Conservation (phyloP, 495 filamentous ascomycete species). For the Neurospora tetrasperma region DNA sequence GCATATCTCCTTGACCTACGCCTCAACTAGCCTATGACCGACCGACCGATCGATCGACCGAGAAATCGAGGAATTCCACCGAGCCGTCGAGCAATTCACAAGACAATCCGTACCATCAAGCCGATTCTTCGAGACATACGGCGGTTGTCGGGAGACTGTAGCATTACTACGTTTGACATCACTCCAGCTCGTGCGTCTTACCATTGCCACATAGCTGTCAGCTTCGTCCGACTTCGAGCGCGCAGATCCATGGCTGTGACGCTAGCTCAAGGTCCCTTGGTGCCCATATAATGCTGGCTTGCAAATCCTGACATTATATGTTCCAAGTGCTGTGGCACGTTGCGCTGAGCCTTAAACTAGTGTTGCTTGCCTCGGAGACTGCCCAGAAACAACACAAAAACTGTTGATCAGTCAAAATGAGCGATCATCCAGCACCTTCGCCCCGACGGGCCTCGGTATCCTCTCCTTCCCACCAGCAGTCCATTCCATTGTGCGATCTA, state of each 20-base stretch:
- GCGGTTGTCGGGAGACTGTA: no score
- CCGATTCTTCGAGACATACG: no score
- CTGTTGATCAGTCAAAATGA: slow-evolving; percentile 11
- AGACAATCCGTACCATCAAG: background rate
- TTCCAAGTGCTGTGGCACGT: slow-evolving; percentile 19
- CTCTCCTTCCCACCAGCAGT: slow-evolving; percentile 42
- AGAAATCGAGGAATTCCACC: background rate
- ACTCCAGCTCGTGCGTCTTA: no score
- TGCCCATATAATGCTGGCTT: slow-evolving; percentile 15
- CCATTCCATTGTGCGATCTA: slow-evolving; percentile 79
- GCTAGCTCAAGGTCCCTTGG: background rate
- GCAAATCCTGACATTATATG: slow-evolving; percentile 2
- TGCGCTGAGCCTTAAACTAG: slow-evolving; percentile 9
- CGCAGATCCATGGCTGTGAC: background rate
- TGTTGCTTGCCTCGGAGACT: background rate
- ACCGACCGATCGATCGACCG: background rate
- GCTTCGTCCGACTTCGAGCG: background rate
- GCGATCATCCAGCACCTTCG: slow-evolving; percentile 17
- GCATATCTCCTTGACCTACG: background rate
- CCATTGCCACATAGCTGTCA: no score
- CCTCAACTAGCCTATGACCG: background rate
- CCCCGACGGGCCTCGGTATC: slow-evolving; percentile 20
- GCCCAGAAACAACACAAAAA: background rate
- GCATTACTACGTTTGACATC: no score
- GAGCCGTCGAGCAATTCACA: background rate